A percentile compares a stretch with the other conserved stretches of the same genome.
Evolutionary conservation across 1,284 basidiomycete genomes (phyloP).

Genomic region (Volvariella volvacea): DNA sequence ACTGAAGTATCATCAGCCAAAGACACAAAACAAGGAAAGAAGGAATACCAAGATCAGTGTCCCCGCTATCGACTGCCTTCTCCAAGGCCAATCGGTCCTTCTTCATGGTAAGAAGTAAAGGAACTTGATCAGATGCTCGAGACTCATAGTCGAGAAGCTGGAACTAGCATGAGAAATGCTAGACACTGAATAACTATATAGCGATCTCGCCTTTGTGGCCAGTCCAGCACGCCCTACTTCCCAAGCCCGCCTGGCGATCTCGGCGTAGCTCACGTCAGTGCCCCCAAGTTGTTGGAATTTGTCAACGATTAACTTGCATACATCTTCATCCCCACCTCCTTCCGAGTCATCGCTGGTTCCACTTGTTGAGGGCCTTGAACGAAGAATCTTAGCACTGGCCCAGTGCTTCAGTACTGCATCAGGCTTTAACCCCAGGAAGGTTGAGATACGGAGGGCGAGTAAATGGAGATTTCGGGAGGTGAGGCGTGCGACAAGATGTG

Average conservation of each 20-base stretch:
- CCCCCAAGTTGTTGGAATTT: conserved; percentile 77
- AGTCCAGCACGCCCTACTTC: conserved; percentile 80
- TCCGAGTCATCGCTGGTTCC: conserved; percentile 47
- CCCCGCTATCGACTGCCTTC: conserved; percentile 92
- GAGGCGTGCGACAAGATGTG: conserved; percentile 77
- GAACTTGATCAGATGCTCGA: conserved; percentile 89
- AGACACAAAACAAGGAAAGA: conserved; percentile 3
- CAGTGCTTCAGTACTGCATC: conserved; percentile 92
- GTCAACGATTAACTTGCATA: conserved; percentile 79
- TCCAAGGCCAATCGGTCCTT: conserved; percentile 84
- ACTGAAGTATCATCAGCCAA: conserved; percentile 39
- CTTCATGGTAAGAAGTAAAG: conserved; percentile 89
- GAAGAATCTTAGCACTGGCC: conserved; percentile 88
- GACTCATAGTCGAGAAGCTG: conserved; percentile 91
- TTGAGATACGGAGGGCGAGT: conserved; percentile 87
- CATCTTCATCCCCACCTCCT: conserved; percentile 63
- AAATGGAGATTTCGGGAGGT: conserved; percentile 88
- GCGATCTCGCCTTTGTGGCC: conserved; percentile 77
- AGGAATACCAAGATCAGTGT: conserved; percentile 83
- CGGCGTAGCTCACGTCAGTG: conserved; percentile 82
- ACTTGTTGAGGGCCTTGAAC: conserved; percentile 52
- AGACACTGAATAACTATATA: background rate
- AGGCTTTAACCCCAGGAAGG: conserved; percentile 76
- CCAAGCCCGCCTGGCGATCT: conserved; percentile 93
- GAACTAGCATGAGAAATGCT: conserved; percentile 3